Evolutionary conservation across 768 basidiomycete species (phyloP), one percentile per base, ranked within the genome.

Genomic region (Tylopilus subfusipes): DNA sequence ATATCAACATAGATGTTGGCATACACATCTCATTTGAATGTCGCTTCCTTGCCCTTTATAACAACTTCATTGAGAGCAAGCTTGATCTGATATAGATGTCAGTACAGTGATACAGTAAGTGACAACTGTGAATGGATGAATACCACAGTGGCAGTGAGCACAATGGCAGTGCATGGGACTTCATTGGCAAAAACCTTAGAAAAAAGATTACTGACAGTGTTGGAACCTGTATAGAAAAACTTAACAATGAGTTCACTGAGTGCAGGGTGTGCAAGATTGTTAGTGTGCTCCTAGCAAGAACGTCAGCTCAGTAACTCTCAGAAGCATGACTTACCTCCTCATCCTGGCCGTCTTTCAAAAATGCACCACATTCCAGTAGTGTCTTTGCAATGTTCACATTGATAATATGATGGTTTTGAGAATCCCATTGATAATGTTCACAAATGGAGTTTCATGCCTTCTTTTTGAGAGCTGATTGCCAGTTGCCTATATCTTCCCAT

Each of bases 211-310:
- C 44, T 29, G 2, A 45, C 14, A 2, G 33, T 51, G n/a, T 3
- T 21, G 3, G 30, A 18, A 22, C 55, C 46, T 0, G 44, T 54
- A 18, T 60, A 54, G 9, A 57, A 57, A 36, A 45, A 57, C 11
- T 59, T 47, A 21, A 59, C 9, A 4, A 59, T 14, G 44, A 59
- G 42, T 3, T 52, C 44, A 4, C 19, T 8, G 14, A 56, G 52
- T 4, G 19, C 48, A 1, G 29, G 55, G 12, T 60, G 52, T 1
- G 49, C 40, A 3, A 59, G 45, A 21, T 56, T 59, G 43, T 59
- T 59, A 0, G 25, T 45, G 24, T 53, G 52, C 2, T 52, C 58
- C 55, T 56, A 13, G 11, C 11, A 33, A 33, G 12, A 1, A 13
- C 13, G 31, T 33, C 31, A 33, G 31, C 11, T 33, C 11, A 27